phyloP scores from a whole-genome alignment of 371 early-diverging fungal genomes.

The Mucor irregularis region DNA sequence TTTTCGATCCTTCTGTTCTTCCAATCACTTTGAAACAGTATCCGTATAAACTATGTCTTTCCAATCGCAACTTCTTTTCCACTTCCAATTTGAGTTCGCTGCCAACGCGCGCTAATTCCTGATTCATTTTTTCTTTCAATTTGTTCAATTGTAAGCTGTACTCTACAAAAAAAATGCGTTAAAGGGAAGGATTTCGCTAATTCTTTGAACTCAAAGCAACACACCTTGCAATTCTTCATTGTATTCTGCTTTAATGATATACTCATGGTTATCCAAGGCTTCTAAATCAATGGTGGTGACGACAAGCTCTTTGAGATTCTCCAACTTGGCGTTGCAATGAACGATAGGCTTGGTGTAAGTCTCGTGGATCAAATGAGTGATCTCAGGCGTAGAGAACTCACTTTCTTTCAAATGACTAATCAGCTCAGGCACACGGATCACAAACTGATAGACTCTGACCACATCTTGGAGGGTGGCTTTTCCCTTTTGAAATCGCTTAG shows the following conservation, averaged over 20 bases:
- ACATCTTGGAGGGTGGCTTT: constrained; percentile 86
- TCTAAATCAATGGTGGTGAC: constrained; percentile 91
- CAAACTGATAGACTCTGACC: constrained; percentile 87
- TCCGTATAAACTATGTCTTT: constrained; percentile 79
- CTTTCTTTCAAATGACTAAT: constrained; percentile 54
- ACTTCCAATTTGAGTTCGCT: constrained; percentile 69
- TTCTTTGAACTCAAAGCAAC: not conserved
- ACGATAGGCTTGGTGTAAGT: constrained; percentile 22
- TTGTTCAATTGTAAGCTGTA: no score
- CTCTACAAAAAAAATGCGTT: no score
- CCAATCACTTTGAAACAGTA: constrained; percentile 84
- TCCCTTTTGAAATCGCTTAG: constrained; percentile 80
- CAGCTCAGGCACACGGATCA: constrained; percentile 74
- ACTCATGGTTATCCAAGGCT: constrained; percentile 87
- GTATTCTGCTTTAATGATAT: constrained; percentile 84
- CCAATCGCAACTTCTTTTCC: constrained; percentile 90
- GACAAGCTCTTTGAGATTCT: constrained; percentile 61
- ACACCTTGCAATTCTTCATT: constrained; percentile 76
- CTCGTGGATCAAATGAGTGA: constrained; percentile 21
- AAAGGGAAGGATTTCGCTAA: not conserved
- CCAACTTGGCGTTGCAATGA: not conserved
- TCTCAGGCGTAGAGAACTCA: constrained; percentile 30
- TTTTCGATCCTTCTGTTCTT: constrained; percentile 44
- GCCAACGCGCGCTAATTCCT: constrained; percentile 63
- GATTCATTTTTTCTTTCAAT: constrained; percentile 55